phyloP scores from a whole-genome alignment of 2,329 filamentous ascomycete species.

The Arthrobotrys entomopaga region DNA sequence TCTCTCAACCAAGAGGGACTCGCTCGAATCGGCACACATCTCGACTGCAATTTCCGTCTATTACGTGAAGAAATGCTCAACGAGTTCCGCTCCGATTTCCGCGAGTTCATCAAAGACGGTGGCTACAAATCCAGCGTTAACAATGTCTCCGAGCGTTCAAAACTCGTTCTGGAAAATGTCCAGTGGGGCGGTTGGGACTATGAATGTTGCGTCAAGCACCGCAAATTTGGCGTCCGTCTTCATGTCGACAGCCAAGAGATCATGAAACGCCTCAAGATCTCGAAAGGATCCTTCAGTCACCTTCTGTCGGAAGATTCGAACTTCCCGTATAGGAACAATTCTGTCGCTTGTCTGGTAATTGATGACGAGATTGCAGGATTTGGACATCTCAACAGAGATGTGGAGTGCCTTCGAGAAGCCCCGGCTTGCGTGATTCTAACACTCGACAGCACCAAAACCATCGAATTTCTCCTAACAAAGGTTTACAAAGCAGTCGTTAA shows the following conservation, averaged over 20 bases:
- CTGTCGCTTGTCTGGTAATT: slow-evolving; percentile 71
- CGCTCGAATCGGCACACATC: slow-evolving; percentile 65
- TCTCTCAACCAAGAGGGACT: slow-evolving; percentile 57
- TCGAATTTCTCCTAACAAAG: slow-evolving; percentile 27
- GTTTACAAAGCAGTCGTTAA: slow-evolving; percentile 11
- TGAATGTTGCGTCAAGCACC: slow-evolving; percentile 61
- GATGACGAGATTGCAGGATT: slow-evolving; percentile 70
- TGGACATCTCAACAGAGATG: slow-evolving; percentile 68
- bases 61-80: slow-evolving; percentile 76
- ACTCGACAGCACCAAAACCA: slow-evolving; percentile 61
- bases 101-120: slow-evolving; percentile 67
- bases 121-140: slow-evolving; percentile 57
- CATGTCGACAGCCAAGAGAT: slow-evolving; percentile 63
- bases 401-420: slow-evolving; percentile 63
- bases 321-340: slow-evolving; percentile 69
- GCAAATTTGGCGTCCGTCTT: slow-evolving; percentile 60
- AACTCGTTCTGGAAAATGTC: slow-evolving; percentile 60
- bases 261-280: slow-evolving; percentile 9
- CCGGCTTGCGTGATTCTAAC: slow-evolving; percentile 67
- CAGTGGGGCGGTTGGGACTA: slow-evolving; percentile 62
- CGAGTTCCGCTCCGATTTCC: slow-evolving; percentile 70
- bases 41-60: slow-evolving; percentile 78
- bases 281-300: slow-evolving; percentile 61
- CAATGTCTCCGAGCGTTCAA: slow-evolving; percentile 63
- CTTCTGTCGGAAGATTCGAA: slow-evolving; percentile 64